phyloP scores from a whole-genome alignment of 179 eudicot species.

The Actinidia chinensis region DNA sequence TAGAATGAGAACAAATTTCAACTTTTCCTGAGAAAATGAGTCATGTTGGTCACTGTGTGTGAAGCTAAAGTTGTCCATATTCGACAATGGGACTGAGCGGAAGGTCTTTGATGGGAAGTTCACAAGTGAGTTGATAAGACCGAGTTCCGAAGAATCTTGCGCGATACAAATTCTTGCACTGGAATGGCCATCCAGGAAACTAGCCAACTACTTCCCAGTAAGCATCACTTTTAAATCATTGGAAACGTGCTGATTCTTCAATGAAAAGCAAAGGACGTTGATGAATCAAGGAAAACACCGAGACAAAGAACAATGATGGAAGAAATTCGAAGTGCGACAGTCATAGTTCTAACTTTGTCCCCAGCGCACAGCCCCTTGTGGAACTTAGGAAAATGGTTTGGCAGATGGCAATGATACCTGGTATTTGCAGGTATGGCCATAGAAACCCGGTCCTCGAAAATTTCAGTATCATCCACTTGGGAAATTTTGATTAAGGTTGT shows the following conservation, averaged over 20 bases:
- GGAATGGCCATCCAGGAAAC: constrained; percentile 30
- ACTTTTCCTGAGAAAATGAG: constrained; percentile 17
- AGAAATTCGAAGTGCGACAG: constrained; percentile 61
- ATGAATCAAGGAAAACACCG: constrained; percentile 41
- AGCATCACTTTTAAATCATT: constrained; percentile 42
- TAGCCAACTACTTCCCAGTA: constrained; percentile 36
- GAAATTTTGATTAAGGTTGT: no score
- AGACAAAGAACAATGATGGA: constrained; percentile 41
- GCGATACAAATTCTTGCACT: constrained; percentile 28
- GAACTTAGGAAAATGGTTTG: no score
- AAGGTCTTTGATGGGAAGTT: constrained; percentile 23
- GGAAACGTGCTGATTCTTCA: constrained; percentile 54
- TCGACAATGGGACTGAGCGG: constrained; percentile 30
- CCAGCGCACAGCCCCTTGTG: constrained; percentile 41
- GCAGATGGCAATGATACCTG: no score
- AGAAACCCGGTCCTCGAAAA: no score
- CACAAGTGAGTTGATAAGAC: constrained; percentile 30
- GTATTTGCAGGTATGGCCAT: no score
- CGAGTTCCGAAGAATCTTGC: constrained; percentile 29
- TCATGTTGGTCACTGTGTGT: constrained; percentile 34
- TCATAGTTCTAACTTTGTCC: constrained; percentile 49
- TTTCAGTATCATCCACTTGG: no score
- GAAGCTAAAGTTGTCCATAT: constrained; percentile 37
- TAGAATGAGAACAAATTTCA: constrained; percentile 27
- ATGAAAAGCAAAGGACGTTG: constrained; percentile 39